These are phyloP conservation scores for Kwoniella europaea DNA, from an alignment of 768 basidiomycete genomes.

Conservation along the genomic window DNA sequence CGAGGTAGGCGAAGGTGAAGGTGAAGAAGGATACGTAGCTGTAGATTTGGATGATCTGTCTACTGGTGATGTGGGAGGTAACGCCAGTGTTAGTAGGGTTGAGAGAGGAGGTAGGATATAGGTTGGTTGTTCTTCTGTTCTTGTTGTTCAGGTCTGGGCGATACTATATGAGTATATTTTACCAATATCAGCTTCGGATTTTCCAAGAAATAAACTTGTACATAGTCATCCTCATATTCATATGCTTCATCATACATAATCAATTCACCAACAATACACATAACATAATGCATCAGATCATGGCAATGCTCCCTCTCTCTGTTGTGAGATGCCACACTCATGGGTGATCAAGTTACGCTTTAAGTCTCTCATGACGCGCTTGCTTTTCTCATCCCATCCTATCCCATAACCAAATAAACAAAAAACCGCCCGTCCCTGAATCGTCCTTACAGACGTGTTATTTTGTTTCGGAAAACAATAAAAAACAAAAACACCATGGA, in stretches of 20 bases:
- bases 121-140: background rate
- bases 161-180: background rate
- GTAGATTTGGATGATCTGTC: slow-evolving; percentile 23
- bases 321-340: background rate
- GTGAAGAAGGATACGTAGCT: slow-evolving; percentile 21
- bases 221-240: background rate
- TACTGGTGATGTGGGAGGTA: background rate
- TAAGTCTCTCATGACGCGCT: background rate
- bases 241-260: background rate
- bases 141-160: background rate
- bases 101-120: slow-evolving; percentile 22
- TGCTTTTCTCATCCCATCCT: background rate
- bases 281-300: background rate
- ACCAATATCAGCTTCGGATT: no score
- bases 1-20: slow-evolving; percentile 4
- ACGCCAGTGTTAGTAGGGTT: background rate
- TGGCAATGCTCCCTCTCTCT: background rate
- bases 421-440: slow-evolving; percentile 7
- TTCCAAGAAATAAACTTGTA: background rate
- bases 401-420: background rate
- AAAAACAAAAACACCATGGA: background rate
- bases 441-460: slow-evolving; percentile 6
- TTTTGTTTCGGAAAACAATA: slow-evolving; percentile 16
- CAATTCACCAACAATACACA: background rate
- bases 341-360: background rate